Percentiles rank a stretch among this genome's conserved stretches.
Conservation (phyloP, 2,329 filamentous ascomycete species). For the Diaporthe citriasiana region DNA sequence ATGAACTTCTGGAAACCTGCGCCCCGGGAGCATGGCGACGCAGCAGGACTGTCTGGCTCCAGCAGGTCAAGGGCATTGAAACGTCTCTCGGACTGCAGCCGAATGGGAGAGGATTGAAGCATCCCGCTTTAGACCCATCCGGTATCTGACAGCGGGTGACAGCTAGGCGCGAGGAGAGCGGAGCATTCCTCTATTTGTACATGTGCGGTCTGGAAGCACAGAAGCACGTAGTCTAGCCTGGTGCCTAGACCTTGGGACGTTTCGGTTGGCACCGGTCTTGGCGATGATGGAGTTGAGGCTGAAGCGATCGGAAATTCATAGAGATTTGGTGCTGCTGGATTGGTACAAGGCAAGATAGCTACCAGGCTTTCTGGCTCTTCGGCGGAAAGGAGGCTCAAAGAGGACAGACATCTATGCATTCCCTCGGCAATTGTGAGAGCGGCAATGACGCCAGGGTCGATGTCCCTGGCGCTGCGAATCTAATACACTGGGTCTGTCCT, state of each 20-base stretch:
- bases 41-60: not conserved
- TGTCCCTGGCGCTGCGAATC: not conserved
- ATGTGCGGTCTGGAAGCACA: not conserved
- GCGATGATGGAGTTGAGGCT: constrained; percentile 2
- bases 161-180: not conserved
- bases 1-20: not conserved
- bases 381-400: constrained; percentile 20
- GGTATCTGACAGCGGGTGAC: not conserved
- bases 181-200: not conserved
- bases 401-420: not conserved
- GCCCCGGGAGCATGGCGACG: not conserved
- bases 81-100: not conserved
- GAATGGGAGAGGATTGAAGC: not conserved
- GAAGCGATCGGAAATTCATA: not conserved
- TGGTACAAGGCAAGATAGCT: not conserved
- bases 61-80: too few species aligned
- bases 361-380: not conserved
- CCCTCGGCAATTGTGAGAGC: constrained; percentile 14
- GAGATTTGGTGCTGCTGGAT: not conserved
- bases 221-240: not conserved
- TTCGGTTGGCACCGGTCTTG: constrained; percentile 17
- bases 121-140: not conserved
- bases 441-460: not conserved
- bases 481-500: constrained; percentile 11
- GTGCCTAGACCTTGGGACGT: constrained; percentile 21